Conservation (phyloP, 2,329 filamentous ascomycete genomes). For the Grosmannia huntii region DNA sequence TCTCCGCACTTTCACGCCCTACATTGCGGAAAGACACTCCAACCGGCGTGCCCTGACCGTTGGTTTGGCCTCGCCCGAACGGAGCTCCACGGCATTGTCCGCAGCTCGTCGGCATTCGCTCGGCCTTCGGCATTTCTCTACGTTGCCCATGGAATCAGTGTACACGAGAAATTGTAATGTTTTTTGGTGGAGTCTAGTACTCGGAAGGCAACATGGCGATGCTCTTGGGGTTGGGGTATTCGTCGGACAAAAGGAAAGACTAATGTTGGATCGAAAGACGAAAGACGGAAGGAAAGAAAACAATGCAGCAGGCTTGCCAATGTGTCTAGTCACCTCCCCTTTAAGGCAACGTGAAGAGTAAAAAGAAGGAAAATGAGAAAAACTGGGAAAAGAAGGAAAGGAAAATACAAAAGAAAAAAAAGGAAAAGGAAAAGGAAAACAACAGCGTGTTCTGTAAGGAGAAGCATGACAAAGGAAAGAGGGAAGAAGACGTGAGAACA, state of each 20-base stretch:
- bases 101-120: not conserved
- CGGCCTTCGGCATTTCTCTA: not conserved
- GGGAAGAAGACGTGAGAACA: not conserved
- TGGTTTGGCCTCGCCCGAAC: not conserved
- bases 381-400: not conserved
- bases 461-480: not conserved
- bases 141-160: too few species aligned
- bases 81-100: not conserved
- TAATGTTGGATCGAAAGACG: not conserved
- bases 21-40: not conserved
- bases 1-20: not conserved
- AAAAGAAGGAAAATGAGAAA: not conserved
- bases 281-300: not conserved
- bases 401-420: not conserved
- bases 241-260: not conserved
- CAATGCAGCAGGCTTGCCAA: not conserved
- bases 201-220: not conserved
- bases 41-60: not conserved
- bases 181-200: not conserved
- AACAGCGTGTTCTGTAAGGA: too few species aligned
- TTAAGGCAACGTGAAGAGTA: not conserved
- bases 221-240: not conserved
- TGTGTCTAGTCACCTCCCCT: not conserved
- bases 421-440: not conserved
- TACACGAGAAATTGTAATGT: not conserved